These are phyloP conservation scores for Chalara sp. DNA, from an alignment of 2,329 filamentous ascomycete species.

Conservation along the genomic window DNA sequence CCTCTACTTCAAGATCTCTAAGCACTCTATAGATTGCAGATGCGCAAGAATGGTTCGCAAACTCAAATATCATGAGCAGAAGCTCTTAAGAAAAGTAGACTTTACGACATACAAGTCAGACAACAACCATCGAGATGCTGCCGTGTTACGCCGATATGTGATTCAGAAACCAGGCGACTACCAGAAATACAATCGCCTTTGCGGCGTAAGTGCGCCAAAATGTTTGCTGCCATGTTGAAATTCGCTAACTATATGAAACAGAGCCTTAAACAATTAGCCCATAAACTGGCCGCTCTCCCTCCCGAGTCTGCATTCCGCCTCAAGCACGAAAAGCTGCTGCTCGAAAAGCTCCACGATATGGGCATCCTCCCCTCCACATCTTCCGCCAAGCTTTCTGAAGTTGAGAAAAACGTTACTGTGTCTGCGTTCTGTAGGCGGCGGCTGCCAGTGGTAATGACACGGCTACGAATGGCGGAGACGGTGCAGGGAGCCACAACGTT, in stretches of 20 bases:
- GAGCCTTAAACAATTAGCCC: slow-evolving; percentile 84
- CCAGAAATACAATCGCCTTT: slow-evolving; percentile 58
- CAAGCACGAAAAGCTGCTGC: slow-evolving; percentile 79
- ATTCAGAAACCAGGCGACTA: slow-evolving; percentile 89
- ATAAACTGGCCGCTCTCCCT: slow-evolving; percentile 78
- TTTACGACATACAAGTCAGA: slow-evolving; percentile 93
- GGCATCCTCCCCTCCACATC: slow-evolving; percentile 68
- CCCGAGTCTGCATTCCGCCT: slow-evolving; percentile 69
- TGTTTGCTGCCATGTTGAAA: background rate
- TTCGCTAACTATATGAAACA: slow-evolving; percentile 27
- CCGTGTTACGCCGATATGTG: slow-evolving; percentile 77
- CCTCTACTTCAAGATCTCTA: background rate
- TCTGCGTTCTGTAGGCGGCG: slow-evolving; percentile 79
- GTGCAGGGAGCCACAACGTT: slow-evolving; percentile 79
- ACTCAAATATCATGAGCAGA: slow-evolving; percentile 95
- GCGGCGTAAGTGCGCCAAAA: slow-evolving; percentile 47
- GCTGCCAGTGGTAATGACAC: slow-evolving; percentile 84
- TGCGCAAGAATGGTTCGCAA: slow-evolving; percentile 73
- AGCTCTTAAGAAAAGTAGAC: slow-evolving; percentile 86
- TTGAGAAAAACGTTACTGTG: slow-evolving; percentile 86
- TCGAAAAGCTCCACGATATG: slow-evolving; percentile 92
- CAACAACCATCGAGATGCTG: slow-evolving; percentile 75
- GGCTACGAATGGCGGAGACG: slow-evolving; percentile 85
- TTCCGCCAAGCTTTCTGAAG: slow-evolving; percentile 66
- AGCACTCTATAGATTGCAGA: slow-evolving; percentile 3